Percentiles rank a stretch among this genome's conserved stretches.
These are phyloP conservation scores for Penicillium arizonense DNA, from an alignment of 495 filamentous ascomycete species.

Conservation along the genomic window DNA sequence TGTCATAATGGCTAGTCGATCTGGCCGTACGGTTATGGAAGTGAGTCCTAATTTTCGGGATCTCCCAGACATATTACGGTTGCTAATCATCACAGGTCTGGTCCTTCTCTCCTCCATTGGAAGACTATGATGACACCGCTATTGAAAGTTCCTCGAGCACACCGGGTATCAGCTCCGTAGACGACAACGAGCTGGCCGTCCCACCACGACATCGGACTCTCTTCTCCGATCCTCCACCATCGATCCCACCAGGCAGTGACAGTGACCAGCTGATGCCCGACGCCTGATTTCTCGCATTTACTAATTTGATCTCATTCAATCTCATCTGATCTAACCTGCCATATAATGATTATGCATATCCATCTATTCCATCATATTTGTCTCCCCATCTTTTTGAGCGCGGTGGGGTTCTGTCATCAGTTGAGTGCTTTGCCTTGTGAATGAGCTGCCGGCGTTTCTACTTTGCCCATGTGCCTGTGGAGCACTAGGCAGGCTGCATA, in stretches of 20 bases:
- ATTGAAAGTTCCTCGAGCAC: slow-evolving; percentile 41
- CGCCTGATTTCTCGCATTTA: slow-evolving; percentile 24
- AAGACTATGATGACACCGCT: slow-evolving; percentile 48
- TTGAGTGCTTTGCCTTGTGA: slow-evolving; percentile 8
- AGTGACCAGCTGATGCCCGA: slow-evolving; percentile 43
- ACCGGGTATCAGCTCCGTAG: slow-evolving; percentile 25
- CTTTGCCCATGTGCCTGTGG: slow-evolving; percentile 6
- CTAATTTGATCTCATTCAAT: slow-evolving; percentile 3
- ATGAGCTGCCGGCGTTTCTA: slow-evolving; percentile 10
- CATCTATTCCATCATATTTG: slow-evolving; percentile 18
- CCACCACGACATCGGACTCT: slow-evolving; percentile 19
- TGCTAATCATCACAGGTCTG: slow-evolving; percentile 61
- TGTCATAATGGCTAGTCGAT: slow-evolving; percentile 87
- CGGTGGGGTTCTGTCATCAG: slow-evolving; percentile 5
- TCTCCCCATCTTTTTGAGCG: slow-evolving; percentile 15
- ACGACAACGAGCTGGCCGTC: slow-evolving; percentile 16
- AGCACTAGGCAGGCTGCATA: slow-evolving; percentile 20
- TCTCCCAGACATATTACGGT: background rate
- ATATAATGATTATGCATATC: slow-evolving; percentile 29
- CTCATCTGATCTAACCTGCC: slow-evolving; percentile 11
- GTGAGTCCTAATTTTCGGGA: slow-evolving; percentile 40
- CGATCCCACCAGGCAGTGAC: slow-evolving; percentile 26
- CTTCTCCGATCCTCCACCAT: slow-evolving; percentile 36
- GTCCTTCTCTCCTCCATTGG: slow-evolving; percentile 80
- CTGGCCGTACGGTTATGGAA: slow-evolving; percentile 91